phyloP scores from a whole-genome alignment of 2,329 filamentous ascomycete species.

The Raffaelea deltoideospora region DNA sequence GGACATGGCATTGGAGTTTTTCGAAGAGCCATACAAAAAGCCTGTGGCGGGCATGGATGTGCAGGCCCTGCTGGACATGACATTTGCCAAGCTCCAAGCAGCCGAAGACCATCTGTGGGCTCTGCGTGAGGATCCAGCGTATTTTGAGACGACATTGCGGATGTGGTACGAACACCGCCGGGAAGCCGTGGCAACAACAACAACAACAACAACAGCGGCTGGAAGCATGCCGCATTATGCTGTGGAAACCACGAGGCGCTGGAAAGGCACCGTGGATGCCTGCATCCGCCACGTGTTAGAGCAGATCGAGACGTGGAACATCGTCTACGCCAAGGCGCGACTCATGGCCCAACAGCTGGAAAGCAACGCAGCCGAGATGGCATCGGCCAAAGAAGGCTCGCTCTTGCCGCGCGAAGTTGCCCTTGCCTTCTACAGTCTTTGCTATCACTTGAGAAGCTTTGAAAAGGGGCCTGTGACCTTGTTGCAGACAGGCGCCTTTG shows the following conservation, averaged over 20 bases:
- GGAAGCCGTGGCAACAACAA: too few species aligned
- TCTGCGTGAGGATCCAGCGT: constrained; percentile 9
- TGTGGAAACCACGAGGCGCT: neutral
- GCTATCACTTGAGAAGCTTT: constrained; percentile 7
- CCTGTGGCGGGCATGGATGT: constrained; percentile 2
- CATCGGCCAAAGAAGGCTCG: neutral
- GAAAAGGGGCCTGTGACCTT: constrained; percentile 2
- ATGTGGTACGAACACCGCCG: constrained; percentile 6
- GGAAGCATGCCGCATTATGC: neutral
- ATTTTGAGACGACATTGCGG: constrained; percentile 3
- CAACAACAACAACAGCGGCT: too few species aligned
- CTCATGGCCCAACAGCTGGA: constrained; percentile 5
- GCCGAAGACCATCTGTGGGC: constrained; percentile 9
- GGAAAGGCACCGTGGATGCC: constrained; percentile 1
- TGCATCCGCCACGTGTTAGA: constrained; percentile 5
- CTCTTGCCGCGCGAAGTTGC: constrained; percentile 5
- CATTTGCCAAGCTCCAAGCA: constrained; percentile 4
- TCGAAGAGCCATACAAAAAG: constrained; percentile 7
- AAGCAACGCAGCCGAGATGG: neutral
- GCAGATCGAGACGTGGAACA: constrained; percentile 7
- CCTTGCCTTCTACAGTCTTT: constrained; percentile 7
- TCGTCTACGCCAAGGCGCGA: constrained; percentile 6
- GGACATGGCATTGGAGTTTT: constrained; percentile 1
- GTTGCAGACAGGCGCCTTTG: constrained; percentile 3
- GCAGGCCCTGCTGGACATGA: constrained; percentile 3